Evolutionary conservation across 345 rosid species (phyloP).

Genomic region (Balakata baccata): DNA sequence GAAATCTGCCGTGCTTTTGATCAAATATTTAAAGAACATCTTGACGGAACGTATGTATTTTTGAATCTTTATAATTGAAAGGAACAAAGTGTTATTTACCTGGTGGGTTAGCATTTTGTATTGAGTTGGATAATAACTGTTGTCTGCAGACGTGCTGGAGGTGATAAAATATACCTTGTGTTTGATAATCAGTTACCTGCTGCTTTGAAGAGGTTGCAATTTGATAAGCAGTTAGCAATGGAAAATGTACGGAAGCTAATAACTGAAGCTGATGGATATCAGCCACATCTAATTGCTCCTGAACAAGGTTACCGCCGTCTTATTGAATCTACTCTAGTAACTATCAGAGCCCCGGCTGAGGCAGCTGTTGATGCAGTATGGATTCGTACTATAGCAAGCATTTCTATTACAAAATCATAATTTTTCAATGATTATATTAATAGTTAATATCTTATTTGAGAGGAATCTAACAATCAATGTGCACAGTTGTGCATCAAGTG

Average conservation of each 20-base stretch:
- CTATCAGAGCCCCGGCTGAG: conserved; percentile 93
- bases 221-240: conserved; percentile 84
- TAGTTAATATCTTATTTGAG: background rate
- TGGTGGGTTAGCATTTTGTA: conserved; percentile 6
- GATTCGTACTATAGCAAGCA: background rate
- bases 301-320: conserved; percentile 97
- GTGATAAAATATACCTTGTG: conserved; percentile 79
- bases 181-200: conserved; percentile 90
- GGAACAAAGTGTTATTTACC: background rate
- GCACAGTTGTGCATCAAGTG: background rate
- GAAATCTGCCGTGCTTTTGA: conserved; percentile 92
- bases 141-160: conserved; percentile 82
- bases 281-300: conserved; percentile 96
- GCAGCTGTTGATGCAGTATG: conserved; percentile 91
- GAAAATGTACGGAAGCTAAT: conserved; percentile 82
- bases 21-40: conserved; percentile 91
- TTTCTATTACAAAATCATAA: background rate
- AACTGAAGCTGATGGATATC: conserved; percentile 98
- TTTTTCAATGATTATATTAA: background rate
- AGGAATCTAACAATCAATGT: background rate
- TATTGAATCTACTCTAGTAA: conserved; percentile 75
- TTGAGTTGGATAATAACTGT: conserved; percentile 11
- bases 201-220: conserved; percentile 85
- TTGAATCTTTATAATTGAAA: background rate
- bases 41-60: conserved; percentile 68